Evolutionary conservation across 164 flowering plant species (phyloP).

Genomic region (Amborella trichopoda): DNA sequence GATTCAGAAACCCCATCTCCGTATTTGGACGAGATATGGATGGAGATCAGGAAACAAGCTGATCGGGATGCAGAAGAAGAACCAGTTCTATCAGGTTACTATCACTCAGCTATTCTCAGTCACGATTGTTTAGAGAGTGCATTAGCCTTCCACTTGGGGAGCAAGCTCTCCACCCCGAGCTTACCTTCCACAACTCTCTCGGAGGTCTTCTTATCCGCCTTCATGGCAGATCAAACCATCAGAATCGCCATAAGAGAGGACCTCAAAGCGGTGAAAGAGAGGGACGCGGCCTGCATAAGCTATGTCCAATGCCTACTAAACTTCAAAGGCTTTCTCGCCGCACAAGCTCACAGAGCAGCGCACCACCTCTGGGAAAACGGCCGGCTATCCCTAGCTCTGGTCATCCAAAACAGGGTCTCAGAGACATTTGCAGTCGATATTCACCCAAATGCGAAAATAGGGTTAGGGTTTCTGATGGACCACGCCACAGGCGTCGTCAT

Average conservation of each 20-base stretch:
- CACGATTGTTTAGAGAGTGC: conserved; percentile 43
- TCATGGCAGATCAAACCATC: conserved; percentile 27
- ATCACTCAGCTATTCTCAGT: conserved; percentile 26
- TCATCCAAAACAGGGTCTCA: conserved; percentile 61
- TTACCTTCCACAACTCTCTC: conserved; percentile 28
- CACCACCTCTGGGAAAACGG: conserved; percentile 50
- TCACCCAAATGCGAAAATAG: conserved; percentile 74
- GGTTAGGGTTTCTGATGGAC: conserved; percentile 57
- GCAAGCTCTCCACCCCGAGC: conserved; percentile 25
- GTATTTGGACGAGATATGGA: conserved; percentile 42
- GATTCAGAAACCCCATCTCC: no score
- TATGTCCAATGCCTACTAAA: conserved; percentile 57
- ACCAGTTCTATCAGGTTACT: conserved; percentile 40
- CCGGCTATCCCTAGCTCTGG: conserved; percentile 32
- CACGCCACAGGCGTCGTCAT: conserved; percentile 78
- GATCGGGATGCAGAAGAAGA: conserved; percentile 31
- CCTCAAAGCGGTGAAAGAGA: conserved; percentile 46
- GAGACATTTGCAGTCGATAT: conserved; percentile 70
- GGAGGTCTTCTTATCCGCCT: conserved; percentile 28
- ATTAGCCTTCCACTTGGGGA: conserved; percentile 34
- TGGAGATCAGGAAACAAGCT: conserved; percentile 42
- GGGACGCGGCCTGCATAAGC: conserved; percentile 73
- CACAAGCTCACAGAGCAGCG: conserved; percentile 59
- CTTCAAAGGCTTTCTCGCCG: conserved; percentile 69
- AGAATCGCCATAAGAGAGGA: conserved; percentile 29